Percentiles rank a stretch among this genome's conserved stretches.
Conservation (phyloP, 345 rosid genomes). For the Punica granatum region DNA sequence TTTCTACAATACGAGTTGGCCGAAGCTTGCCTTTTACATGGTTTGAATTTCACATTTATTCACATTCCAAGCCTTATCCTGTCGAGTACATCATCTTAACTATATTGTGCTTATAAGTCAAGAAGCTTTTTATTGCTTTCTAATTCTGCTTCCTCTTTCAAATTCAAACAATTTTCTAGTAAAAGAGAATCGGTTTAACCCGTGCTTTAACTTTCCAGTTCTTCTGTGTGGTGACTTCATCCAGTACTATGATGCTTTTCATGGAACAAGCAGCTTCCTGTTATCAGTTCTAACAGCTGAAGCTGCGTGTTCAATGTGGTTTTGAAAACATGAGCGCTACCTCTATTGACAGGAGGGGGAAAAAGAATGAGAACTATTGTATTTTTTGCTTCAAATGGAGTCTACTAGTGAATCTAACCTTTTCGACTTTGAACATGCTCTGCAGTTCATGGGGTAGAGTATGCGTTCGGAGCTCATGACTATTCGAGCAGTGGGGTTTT, state of each 20-base stretch:
- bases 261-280: not conserved
- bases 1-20: too few species aligned
- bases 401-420: not conserved
- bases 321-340: not conserved
- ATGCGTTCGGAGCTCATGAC: conserved; percentile 98
- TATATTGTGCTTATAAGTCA: too few species aligned
- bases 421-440: not conserved
- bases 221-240: not conserved
- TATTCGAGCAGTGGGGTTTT: conserved; percentile 82
- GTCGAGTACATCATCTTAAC: too few species aligned
- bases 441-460: conserved; percentile 89
- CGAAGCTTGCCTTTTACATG: too few species aligned
- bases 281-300: not conserved
- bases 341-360: not conserved
- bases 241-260: not conserved
- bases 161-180: too few species aligned
- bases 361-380: not conserved
- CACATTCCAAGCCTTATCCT: too few species aligned
- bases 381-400: not conserved
- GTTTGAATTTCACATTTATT: too few species aligned
- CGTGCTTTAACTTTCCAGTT: not conserved
- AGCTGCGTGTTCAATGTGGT: not conserved
- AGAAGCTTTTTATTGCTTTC: too few species aligned
- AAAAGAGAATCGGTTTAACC: not conserved
- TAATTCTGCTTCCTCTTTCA: too few species aligned